These are phyloP conservation scores for Malassezia japonica DNA, from an alignment of 1,284 basidiomycete genomes.

Conservation along the genomic window DNA sequence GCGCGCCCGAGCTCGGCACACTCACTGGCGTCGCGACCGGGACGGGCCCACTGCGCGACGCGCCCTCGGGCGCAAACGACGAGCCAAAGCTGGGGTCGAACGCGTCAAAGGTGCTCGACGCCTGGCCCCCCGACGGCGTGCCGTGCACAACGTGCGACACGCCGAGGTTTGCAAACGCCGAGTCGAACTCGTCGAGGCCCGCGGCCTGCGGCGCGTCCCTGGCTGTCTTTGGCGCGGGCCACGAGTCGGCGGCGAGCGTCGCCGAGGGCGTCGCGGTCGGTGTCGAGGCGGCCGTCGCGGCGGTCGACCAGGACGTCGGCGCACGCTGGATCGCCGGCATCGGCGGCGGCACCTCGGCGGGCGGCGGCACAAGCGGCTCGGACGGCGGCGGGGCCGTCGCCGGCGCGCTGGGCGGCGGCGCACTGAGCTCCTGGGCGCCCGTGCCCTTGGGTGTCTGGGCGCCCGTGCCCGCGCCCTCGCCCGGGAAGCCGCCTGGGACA, in stretches of 20 bases:
- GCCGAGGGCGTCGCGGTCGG: not conserved
- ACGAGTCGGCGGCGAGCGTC: not conserved
- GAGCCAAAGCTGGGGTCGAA: constrained; percentile 40
- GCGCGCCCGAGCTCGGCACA: not conserved
- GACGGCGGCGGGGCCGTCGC: not conserved
- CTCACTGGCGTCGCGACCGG: no score
- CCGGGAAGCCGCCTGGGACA: constrained; percentile 19
- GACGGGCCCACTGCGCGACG: not conserved
- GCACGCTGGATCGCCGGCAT: not conserved
- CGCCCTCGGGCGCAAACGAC: not conserved
- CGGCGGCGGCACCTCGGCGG: not conserved
- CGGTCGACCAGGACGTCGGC: not conserved
- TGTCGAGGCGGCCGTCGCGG: not conserved
- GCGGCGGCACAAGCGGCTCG: not conserved
- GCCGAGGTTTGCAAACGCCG: constrained; percentile 43
- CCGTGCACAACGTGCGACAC: constrained; percentile 25
- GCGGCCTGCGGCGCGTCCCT: not conserved
- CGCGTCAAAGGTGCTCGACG: constrained; percentile 5
- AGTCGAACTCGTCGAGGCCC: constrained; percentile 43
- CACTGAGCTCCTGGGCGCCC: no score
- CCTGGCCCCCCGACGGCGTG: not conserved
- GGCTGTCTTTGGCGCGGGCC: not conserved
- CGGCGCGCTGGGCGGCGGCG: not conserved
- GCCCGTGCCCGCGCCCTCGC: not conserved
- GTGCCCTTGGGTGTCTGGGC: no score